Percentiles rank a stretch among this genome's conserved stretches.
phyloP scores from a whole-genome alignment of 2,329 filamentous ascomycete genomes.

The Diaporthe nobilis region DNA sequence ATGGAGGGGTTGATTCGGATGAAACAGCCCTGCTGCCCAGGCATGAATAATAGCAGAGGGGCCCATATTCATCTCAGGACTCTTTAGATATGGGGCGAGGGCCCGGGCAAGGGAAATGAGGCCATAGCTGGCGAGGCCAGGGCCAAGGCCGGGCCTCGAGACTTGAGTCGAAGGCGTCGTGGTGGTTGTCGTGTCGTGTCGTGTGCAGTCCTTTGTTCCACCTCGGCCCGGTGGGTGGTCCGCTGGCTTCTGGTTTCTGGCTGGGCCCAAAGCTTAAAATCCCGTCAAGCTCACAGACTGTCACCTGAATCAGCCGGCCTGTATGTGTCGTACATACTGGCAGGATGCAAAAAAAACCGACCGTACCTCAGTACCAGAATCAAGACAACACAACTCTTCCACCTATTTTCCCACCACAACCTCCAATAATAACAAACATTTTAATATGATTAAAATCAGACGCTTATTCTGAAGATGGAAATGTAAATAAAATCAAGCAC shows the following conservation, averaged over 20 bases:
- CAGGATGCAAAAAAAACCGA: too few relatives aligned
- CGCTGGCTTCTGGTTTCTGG: neutral
- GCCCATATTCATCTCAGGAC: slow-evolving; percentile 22
- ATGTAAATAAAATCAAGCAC: too few relatives aligned
- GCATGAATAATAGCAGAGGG: slow-evolving; percentile 31
- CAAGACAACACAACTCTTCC: too few relatives aligned
- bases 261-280: slow-evolving; percentile 31
- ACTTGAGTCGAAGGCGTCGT: slow-evolving; percentile 7
- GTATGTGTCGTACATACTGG: slow-evolving; percentile 20
- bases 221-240: slow-evolving; percentile 17
- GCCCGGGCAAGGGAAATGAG: slow-evolving; percentile 12
- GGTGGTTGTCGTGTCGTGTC: slow-evolving; percentile 14
- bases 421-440: too few relatives aligned
- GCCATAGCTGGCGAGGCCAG: slow-evolving; percentile 4
- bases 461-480: too few relatives aligned
- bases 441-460: too few relatives aligned
- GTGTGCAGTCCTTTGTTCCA: slow-evolving; percentile 3
- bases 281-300: slow-evolving; percentile 25
- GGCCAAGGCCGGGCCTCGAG: neutral
- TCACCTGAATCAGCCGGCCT: slow-evolving; percentile 32
- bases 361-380: too few relatives aligned
- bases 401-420: too few relatives aligned
- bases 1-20: slow-evolving; percentile 28
- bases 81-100: slow-evolving; percentile 7
- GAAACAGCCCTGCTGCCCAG: slow-evolving; percentile 25